Evolutionary conservation across 306 rosid species (phyloP).

Genomic region (Chamaecrista fasciculata): DNA sequence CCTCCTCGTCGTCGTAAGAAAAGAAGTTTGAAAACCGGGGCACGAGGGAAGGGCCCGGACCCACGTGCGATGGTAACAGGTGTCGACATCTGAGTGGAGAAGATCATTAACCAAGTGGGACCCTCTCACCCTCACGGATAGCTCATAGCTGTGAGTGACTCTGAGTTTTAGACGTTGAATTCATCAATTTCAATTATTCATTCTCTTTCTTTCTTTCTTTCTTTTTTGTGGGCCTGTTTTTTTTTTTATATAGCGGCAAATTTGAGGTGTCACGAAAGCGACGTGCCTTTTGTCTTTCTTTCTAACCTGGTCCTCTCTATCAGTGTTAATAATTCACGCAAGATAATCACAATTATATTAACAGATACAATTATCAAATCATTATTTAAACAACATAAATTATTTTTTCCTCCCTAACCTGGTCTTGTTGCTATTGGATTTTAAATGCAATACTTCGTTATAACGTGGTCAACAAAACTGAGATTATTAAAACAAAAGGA

Average conservation of each 20-base stretch:
- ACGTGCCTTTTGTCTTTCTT: neutral
- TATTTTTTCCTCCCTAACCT: too few relatives aligned
- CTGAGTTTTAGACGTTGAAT: neutral
- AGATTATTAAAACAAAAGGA: too few relatives aligned
- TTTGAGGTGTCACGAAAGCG: constrained; percentile 1
- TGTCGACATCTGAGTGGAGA: neutral
- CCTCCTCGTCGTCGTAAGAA: neutral
- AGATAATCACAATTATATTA: too few relatives aligned
- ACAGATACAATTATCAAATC: too few relatives aligned
- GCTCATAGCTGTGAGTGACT: neutral
- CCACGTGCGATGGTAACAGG: neutral
- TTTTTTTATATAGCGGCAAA: neutral
- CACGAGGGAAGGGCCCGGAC: neutral
- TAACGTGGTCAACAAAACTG: neutral
- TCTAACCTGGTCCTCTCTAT: neutral
- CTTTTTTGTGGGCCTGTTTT: neutral
- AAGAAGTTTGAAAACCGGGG: constrained; percentile 7
- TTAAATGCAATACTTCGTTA: neutral
- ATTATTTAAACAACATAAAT: too few relatives aligned
- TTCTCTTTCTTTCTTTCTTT: too few relatives aligned
- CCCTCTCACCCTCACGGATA: too few relatives aligned
- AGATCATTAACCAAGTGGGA: neutral
- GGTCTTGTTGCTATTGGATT: neutral
- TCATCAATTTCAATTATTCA: constrained; percentile 12
- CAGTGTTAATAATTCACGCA: too few relatives aligned